phyloP scores from a whole-genome alignment of 2,329 filamentous ascomycete species.

The Aspergillus spinulosporus region DNA sequence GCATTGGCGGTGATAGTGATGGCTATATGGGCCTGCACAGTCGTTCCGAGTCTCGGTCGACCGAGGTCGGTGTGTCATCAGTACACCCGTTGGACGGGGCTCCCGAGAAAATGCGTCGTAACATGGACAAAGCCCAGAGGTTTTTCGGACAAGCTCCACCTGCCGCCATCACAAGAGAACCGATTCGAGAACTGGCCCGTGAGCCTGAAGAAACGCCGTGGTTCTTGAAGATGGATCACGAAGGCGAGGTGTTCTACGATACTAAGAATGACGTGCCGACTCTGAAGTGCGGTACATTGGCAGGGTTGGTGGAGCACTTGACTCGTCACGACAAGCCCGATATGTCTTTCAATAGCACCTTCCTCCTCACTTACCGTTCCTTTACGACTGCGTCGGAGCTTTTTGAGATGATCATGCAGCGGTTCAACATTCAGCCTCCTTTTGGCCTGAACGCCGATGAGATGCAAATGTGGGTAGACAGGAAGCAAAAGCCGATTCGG shows the following conservation, averaged over 20 bases:
- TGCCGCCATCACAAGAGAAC: constrained; percentile 39
- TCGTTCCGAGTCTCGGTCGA: constrained; percentile 42
- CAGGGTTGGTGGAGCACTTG: constrained; percentile 88
- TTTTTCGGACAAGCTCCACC: constrained; percentile 51
- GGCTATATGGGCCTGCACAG: constrained; percentile 26
- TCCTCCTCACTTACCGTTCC: constrained; percentile 92
- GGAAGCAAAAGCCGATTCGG: constrained; percentile 92
- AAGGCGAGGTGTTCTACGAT: constrained; percentile 88
- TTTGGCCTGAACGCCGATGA: constrained; percentile 73
- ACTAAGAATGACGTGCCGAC: constrained; percentile 71
- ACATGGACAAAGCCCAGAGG: constrained; percentile 49
- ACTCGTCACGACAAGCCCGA: constrained; percentile 95
- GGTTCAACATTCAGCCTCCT: constrained; percentile 90
- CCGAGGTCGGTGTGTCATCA: constrained; percentile 47
- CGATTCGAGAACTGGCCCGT: constrained; percentile 44
- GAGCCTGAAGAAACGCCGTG: constrained; percentile 75
- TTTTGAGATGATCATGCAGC: constrained; percentile 86
- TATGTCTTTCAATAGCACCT: constrained; percentile 94
- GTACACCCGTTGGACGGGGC: constrained; percentile 42
- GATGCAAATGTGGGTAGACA: constrained; percentile 83
- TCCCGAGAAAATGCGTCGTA: constrained; percentile 43
- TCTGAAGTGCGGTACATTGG: constrained; percentile 84
- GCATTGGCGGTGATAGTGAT: constrained; percentile 32
- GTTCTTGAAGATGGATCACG: constrained; percentile 82
- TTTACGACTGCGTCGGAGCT: constrained; percentile 89